Evolutionary conservation across 257 asterid genomes (phyloP).

Genomic region (Parsonsia alboflavescens): DNA sequence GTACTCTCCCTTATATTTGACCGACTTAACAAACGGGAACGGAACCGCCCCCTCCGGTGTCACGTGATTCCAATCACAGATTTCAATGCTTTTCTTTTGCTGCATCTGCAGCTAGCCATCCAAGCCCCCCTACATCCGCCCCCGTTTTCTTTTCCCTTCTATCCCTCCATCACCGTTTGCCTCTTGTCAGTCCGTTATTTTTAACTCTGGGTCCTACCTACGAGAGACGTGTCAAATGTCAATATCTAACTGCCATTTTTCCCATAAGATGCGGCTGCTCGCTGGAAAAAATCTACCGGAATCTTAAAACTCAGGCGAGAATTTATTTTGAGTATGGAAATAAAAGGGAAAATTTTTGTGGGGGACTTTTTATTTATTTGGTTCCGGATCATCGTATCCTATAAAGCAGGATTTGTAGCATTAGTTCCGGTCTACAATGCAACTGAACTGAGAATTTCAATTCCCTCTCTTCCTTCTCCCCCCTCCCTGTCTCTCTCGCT

Average conservation of each 20-base stretch:
- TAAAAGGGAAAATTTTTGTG: not conserved
- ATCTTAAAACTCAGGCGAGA: not conserved
- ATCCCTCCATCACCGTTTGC: not conserved
- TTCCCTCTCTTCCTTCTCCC: not conserved
- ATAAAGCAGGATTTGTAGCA: conserved; percentile 43
- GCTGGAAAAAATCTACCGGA: conserved; percentile 38
- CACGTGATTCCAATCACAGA: conserved; percentile 41
- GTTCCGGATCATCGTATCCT: conserved; percentile 32
- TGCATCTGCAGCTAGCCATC: too few relatives aligned
- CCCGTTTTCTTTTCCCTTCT: not conserved
- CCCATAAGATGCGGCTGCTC: conserved; percentile 65
- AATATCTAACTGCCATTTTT: not conserved
- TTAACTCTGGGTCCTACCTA: not conserved
- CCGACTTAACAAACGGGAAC: conserved; percentile 45
- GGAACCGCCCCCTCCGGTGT: conserved; percentile 35
- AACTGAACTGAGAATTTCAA: conserved; percentile 16
- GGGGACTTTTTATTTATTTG: not conserved
- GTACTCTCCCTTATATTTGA: conserved; percentile 24
- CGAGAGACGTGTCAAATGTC: conserved; percentile 46
- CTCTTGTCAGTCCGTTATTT: conserved; percentile 6
- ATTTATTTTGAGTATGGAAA: not conserved
- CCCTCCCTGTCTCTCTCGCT: too few relatives aligned
- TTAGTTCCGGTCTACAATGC: conserved; percentile 41
- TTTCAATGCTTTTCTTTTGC: conserved; percentile 21
- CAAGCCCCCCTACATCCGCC: too few relatives aligned